Evolutionary conservation across 345 rosid genomes (phyloP), one percentile per base, ranked within the genome.

Genomic region (Eucalyptus tenuipes): DNA sequence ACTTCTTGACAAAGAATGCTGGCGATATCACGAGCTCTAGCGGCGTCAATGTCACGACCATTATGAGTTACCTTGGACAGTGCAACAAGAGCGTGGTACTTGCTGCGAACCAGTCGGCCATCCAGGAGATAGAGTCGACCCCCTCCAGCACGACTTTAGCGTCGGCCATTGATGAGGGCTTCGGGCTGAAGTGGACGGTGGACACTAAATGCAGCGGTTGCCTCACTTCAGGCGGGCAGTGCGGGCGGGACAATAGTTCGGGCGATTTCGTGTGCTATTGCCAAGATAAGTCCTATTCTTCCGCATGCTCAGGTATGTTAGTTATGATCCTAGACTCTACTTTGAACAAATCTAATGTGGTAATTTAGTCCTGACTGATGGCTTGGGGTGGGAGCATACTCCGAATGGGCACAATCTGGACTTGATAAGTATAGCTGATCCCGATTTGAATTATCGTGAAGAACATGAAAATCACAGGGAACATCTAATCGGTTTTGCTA

Each of bases 91-190:
- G 80, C 42, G 80, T 68, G 80, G 42, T 68, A 1, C 80, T 68
- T 3, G 12, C 80, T 7, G 80, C 42, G 3, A 15, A 15, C 42
- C 80, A 31, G 20, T 33, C 80, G 6, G 80, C 42, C 80, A 68
- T 68, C 10, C 44, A 68, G 80, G 42, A 33, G 80, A 68, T 68
- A 68, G 24, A 66, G 40, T 66, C 22, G 20, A 66, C 1, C 16
- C 22, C 6, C 3, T 7, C 18, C 79, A 66, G 5, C 6, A 31
- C 10, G 2, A 31, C 20, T 31, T 0, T 31, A 1, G 40, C 4
- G 79, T 66, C 79, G 9, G 79, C 79, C 80, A 68, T 68, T 24
- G 7, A 17, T 4, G 42, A 68, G 24, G 80, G 80, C 80, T 68
- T 68, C 5, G 80, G 80, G 80, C 80, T 68, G 80, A 40, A 9